Evolutionary conservation across 129 eudicot species (phyloP).

Genomic region (Mikania micrantha): DNA sequence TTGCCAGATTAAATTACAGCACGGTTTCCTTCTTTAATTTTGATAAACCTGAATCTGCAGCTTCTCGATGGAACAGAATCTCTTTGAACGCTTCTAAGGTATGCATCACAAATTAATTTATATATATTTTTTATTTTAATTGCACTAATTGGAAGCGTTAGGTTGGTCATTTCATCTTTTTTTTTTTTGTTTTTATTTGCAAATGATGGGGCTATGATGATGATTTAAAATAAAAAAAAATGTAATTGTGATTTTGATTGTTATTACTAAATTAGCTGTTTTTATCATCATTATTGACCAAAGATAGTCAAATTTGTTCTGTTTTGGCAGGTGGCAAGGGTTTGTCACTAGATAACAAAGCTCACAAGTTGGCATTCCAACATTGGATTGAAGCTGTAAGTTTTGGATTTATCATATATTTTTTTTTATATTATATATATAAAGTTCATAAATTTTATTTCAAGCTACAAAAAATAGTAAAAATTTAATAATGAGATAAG

Average conservation of each 20-base stretch:
- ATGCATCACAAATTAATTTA: not conserved
- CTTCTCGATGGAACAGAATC: conserved; percentile 73
- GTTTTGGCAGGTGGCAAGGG: conserved; percentile 79
- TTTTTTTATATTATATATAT: not conserved
- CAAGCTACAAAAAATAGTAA: too few relatives aligned
- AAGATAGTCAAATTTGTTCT: not conserved
- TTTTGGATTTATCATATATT: not conserved
- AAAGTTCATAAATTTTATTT: too few relatives aligned
- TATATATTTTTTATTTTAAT: not conserved
- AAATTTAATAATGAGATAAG: too few relatives aligned
- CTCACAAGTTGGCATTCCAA: conserved; percentile 84
- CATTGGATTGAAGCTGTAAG: conserved; percentile 99
- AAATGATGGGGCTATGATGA: too few relatives aligned
- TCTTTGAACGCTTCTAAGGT: conserved; percentile 91
- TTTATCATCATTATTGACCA: not conserved
- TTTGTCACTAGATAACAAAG: conserved; percentile 66
- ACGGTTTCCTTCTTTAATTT: conserved; percentile 78
- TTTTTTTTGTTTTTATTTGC: too few relatives aligned
- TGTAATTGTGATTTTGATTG: conserved; percentile 12
- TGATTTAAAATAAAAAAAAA: too few relatives aligned
- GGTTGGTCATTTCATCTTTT: too few relatives aligned
- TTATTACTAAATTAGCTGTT: conserved; percentile 8
- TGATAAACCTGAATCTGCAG: conserved; percentile 57
- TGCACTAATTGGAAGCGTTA: too few relatives aligned
- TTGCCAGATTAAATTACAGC: conserved; percentile 72